Conservation (phyloP, 169 alveolate species). For the Eimeria brunetti region DNA sequence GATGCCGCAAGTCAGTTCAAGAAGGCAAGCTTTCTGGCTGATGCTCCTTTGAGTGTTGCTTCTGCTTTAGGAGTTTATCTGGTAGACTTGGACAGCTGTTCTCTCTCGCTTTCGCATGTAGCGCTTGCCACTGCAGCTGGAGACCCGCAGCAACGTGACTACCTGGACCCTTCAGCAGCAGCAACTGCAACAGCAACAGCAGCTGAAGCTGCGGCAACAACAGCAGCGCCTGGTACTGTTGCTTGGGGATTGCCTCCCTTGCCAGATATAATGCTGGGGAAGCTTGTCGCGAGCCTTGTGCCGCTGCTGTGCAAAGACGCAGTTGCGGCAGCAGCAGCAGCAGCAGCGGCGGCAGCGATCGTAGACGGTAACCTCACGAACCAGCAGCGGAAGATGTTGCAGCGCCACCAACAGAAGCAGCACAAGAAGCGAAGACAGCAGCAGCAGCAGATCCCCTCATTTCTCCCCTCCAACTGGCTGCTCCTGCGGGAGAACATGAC, state of each 20-base stretch:
- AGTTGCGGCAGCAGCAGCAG: slow-evolving; percentile 64
- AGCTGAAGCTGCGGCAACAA: slow-evolving; percentile 37
- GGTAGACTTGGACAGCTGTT: slow-evolving; percentile 48
- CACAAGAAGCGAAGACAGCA: slow-evolving; percentile 55
- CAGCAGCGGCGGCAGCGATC: slow-evolving; percentile 59
- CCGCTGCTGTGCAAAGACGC: slow-evolving; percentile 44
- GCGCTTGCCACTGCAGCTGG: slow-evolving; percentile 48
- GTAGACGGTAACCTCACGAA: slow-evolving; percentile 48
- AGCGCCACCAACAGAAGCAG: slow-evolving; percentile 67
- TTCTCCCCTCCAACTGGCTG: slow-evolving; percentile 59
- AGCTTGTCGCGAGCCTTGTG: slow-evolving; percentile 44
- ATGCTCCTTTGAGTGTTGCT: background rate
- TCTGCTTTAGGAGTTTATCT: slow-evolving; percentile 39
- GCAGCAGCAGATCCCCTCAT: slow-evolving; percentile 47
- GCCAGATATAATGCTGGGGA: slow-evolving; percentile 46
- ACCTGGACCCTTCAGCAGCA: slow-evolving; percentile 25
- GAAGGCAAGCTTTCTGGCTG: background rate
- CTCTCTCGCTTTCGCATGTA: slow-evolving; percentile 40
- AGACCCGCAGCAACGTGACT: slow-evolving; percentile 45
- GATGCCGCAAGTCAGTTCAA: background rate
- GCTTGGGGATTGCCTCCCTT: slow-evolving; percentile 55
- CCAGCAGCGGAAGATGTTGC: slow-evolving; percentile 67
- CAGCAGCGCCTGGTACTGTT: slow-evolving; percentile 39
- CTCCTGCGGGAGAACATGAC: slow-evolving; percentile 20
- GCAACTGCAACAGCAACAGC: slow-evolving; percentile 45